Evolutionary conservation across 495 filamentous ascomycete genomes (phyloP).

Genomic region (Sabuloglossum arenarium): DNA sequence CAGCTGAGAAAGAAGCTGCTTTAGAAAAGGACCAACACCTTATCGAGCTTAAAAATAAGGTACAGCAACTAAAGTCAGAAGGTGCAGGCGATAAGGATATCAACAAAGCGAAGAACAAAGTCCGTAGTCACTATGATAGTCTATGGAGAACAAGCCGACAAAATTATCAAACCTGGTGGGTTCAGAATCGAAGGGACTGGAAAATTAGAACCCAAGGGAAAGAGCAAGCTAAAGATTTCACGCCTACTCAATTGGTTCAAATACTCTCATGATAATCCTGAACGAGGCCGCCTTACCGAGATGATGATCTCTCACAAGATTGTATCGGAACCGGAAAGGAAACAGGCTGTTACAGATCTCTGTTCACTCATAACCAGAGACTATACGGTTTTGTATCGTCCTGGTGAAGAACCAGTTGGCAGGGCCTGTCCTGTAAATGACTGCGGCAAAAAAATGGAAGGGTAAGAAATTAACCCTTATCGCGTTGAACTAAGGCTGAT

Average conservation of each 20-base stretch:
- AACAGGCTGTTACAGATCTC: not conserved
- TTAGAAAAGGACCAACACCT: not conserved
- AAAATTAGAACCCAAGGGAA: conserved; percentile 2
- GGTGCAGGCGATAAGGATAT: conserved; percentile 1
- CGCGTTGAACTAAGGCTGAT: not conserved
- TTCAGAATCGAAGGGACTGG: conserved; percentile 1
- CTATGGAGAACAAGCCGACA: not conserved
- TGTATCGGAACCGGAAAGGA: not conserved
- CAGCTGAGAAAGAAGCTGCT: conserved; percentile 1
- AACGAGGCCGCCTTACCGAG: not conserved
- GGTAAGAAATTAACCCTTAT: not conserved
- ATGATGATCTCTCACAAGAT: not conserved
- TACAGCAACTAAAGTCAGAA: not conserved
- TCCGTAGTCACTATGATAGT: not conserved
- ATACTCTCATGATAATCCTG: not conserved
- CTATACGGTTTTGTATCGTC: not conserved
- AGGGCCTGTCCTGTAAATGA: not conserved
- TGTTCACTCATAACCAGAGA: not conserved
- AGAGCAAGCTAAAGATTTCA: not conserved
- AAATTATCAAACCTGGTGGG: not conserved
- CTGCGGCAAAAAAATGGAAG: not conserved
- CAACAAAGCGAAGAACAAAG: not conserved
- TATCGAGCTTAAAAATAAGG: not conserved
- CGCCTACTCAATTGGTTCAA: not conserved
- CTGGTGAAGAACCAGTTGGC: not conserved